A percentile compares a stretch with the other conserved stretches of the same genome.
phyloP scores from a whole-genome alignment of 257 asterid genomes.

The Solanum verrucosum region DNA sequence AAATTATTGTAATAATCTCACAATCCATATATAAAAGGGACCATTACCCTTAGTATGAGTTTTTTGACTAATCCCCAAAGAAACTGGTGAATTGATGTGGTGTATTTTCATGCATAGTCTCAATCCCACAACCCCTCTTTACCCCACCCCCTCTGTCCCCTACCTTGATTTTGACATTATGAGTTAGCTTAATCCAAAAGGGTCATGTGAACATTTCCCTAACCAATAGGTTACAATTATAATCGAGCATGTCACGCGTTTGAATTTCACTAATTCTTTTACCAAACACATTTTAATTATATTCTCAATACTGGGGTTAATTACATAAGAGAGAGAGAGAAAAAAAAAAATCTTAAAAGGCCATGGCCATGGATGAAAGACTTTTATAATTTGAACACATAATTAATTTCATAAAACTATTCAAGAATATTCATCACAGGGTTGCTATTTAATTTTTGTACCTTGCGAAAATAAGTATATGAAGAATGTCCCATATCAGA shows the following conservation, averaged over 20 bases:
- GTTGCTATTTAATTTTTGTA: too few species aligned
- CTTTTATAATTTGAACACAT: too few species aligned
- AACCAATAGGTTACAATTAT: neutral
- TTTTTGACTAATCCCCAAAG: neutral
- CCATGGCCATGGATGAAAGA: too few species aligned
- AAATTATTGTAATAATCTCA: neutral
- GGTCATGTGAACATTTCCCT: neutral
- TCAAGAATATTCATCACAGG: too few species aligned
- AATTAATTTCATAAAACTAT: too few species aligned
- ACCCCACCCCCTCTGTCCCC: neutral
- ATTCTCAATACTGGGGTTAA: neutral
- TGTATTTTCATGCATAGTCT: neutral
- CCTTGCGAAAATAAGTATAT: too few species aligned
- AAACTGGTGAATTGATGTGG: neutral
- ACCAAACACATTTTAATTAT: neutral
- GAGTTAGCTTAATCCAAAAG: neutral
- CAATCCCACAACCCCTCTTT: neutral
- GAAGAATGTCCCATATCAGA: too few species aligned
- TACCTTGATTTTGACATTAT: neutral
- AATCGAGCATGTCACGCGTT: neutral
- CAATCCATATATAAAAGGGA: neutral
- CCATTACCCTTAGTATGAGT: neutral
- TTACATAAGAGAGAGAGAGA: too few species aligned
- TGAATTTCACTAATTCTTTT: neutral
- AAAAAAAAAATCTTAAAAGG: too few species aligned